Conservation (phyloP, 2,329 filamentous ascomycete species). For the Microdochium bolleyi region DNA sequence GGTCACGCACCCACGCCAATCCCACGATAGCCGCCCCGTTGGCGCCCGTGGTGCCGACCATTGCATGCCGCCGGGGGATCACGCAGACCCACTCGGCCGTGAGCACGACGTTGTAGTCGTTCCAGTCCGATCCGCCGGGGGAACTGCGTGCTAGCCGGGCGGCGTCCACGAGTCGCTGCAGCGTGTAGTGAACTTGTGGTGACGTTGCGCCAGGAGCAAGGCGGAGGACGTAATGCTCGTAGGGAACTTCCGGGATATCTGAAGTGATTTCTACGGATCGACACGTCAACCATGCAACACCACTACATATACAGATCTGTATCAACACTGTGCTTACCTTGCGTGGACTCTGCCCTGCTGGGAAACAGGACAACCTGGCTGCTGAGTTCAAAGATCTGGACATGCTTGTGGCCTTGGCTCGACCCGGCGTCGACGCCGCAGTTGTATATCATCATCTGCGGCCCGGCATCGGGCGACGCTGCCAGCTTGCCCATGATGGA, state of each 20-base stretch:
- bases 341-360: constrained; percentile 3
- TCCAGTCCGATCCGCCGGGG: constrained; percentile 7
- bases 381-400: constrained; percentile 26
- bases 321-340: background rate
- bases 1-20: constrained; percentile 17
- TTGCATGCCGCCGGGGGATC: constrained; percentile 20
- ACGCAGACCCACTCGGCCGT: constrained; percentile 21
- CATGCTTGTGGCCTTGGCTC: constrained; percentile 34
- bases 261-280: constrained; percentile 4
- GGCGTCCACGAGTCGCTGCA: constrained; percentile 2
- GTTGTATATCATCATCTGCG: constrained; percentile 32
- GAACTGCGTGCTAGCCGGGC: constrained; percentile 7
- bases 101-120: constrained; percentile 23
- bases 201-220: constrained; percentile 4
- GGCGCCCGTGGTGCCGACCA: constrained; percentile 13
- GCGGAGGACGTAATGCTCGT: constrained; percentile 9
- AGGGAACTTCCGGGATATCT: constrained; percentile 9
- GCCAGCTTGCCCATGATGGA: constrained; percentile 19
- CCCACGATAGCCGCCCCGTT: constrained; percentile 27
- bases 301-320: too few species aligned
- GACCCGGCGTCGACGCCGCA: constrained; percentile 33
- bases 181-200: constrained; percentile 7
- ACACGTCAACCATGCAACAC: too few species aligned
- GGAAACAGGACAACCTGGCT: constrained; percentile 18
- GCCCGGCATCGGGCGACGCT: constrained; percentile 1